Evolutionary conservation across 441 rosid species (phyloP), one percentile per base, ranked within the genome.

Genomic region (Adansonia grandidieri): DNA sequence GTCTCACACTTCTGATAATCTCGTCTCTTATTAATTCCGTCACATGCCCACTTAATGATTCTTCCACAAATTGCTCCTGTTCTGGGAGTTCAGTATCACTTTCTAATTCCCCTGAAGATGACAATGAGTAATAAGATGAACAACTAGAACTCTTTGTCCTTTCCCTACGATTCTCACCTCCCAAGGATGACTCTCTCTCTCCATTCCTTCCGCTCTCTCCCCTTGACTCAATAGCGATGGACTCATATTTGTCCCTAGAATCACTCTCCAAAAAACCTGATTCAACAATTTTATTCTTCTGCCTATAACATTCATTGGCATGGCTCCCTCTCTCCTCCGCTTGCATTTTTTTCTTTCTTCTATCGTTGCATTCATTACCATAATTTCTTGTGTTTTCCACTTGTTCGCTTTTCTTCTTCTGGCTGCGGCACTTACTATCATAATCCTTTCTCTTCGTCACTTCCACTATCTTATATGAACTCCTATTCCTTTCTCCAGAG

Each of bases 121-220:
- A 89, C 81, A 93, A 74, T 0, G 99, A 91, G 87, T 92, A 86
- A 88, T 91, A 91, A 47, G 97, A 94, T 1, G 99, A 94, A 81
- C 91, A 82, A 79, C 92, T 91, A 54, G 93, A 87, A 77, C 84
- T 88, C 71, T 78, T 90, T 63, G 79, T 82, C 80, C 87, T 92
- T 73, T 72, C 81, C 79, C 80, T 86, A 50, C 1, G 24, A 78
- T 69, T 75, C 76, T 84, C 85, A 60, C 70, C 83, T 58, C 51
- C 86, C 13, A 77, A 78, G 37, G 75, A 45, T 58, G 70, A 83
- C 65, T 81, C 77, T 24, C 77, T 81, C 76, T 79, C 90, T 71
- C 78, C 82, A n/a, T 84, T 79, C 86, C 74, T 81, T 75, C 75
- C 72, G 69, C 61, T 84, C 71, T 82, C 82, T 66, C 77, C 82